Percentiles rank a stretch among this genome's conserved stretches.
These are phyloP conservation scores for Diplotaxis tenuifolia DNA, from an alignment of 345 rosid genomes.

Conservation along the genomic window DNA sequence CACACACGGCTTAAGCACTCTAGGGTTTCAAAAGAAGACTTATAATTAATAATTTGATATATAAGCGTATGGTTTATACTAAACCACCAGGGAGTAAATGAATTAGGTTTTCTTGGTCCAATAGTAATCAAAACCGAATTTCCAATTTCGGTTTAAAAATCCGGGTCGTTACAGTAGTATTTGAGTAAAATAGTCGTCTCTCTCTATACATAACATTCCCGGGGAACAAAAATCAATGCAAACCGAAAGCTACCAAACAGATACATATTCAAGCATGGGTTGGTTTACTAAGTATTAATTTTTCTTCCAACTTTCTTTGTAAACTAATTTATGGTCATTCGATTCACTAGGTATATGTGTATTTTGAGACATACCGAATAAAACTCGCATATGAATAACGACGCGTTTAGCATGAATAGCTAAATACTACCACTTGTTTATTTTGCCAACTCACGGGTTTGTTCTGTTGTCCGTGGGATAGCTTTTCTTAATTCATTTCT, in stretches of 20 bases:
- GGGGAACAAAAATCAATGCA: background rate
- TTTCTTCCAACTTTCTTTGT: background rate
- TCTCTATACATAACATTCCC: background rate
- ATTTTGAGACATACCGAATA: background rate
- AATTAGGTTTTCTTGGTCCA: too few relatives aligned
- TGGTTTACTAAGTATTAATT: background rate
- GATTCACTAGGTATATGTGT: background rate
- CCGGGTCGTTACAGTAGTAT: too few relatives aligned
- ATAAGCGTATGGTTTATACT: too few relatives aligned
- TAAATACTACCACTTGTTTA: conserved; percentile 8
- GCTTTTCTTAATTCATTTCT: conserved; percentile 20
- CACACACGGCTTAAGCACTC: too few relatives aligned
- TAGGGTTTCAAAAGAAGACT: too few relatives aligned
- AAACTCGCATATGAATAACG: background rate
- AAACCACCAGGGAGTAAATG: too few relatives aligned
- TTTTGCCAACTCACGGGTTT: conserved; percentile 35
- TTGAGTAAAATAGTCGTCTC: background rate
- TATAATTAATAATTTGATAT: too few relatives aligned
- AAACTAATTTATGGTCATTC: background rate
- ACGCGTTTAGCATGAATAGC: background rate
- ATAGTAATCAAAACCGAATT: too few relatives aligned
- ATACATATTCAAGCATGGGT: conserved; percentile 19
- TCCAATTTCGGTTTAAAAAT: too few relatives aligned
- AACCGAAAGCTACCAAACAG: conserved; percentile 22
- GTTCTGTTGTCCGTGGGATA: conserved; percentile 20